Evolutionary conservation across 108 stramenopile species (phyloP), one percentile per base, ranked within the genome.

Genomic region (Pseudonitzschia multistriata): DNA sequence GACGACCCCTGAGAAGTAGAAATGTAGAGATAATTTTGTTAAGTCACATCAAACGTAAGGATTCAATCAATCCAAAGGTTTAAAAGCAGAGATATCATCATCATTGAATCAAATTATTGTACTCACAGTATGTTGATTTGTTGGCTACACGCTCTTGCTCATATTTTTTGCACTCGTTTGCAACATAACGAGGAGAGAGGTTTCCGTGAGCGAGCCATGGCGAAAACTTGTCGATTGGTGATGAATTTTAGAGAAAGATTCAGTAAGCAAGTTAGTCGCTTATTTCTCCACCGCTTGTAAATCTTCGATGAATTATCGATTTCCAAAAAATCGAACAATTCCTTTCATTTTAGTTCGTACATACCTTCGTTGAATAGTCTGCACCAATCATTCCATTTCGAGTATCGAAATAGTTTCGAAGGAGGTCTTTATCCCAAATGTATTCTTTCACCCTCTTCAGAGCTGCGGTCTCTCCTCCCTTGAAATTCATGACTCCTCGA

Each of bases 371-470:
- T 22, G 90, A 92, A 68, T 98, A 99, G 60, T 93, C 92, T 15
- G 76, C 67, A 3, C 99, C 99, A 30, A 98, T 75, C 95, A 98
- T 91, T 1, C 97, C 99, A 79, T 99, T 98, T 22, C 99, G 90
- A 8, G 95, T 98, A 66, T 95, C 92, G 70, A 97, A 97, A 88
- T 99, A 99, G 5, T 72, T 67, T 31, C 73, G 70, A 29, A 99
- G 78, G 35, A 83, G 55, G 71, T 99, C 97, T 63, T 91, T 84
- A 24, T 94, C 91, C 84, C 88, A 98, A 42, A 98, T 86, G 80
- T 96, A 99, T 2, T 87, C 80, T 30, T 95, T 71, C 35, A 99
- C 84, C 6, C 99, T 81, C 3, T 69, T 74, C 30, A 97, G 74
- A 7, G 91, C 99, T 15, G 80, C 93, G 8, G 90, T 82, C 75